Conservation (phyloP, 805 yeast genomes). For the Kuraishia piskuri region DNA sequence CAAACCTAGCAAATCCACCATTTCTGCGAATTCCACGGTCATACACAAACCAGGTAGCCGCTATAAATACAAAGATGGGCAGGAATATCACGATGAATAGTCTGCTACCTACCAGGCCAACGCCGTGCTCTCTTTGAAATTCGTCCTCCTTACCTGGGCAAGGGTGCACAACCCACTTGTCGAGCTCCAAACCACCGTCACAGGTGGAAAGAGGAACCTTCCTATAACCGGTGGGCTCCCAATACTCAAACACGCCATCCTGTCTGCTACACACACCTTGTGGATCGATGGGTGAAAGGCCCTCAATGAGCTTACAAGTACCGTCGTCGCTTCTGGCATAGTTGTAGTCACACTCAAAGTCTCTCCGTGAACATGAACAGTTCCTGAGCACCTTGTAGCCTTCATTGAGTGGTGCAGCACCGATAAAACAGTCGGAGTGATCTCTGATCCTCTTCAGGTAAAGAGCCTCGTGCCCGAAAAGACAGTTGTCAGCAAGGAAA, state of each 20-base stretch:
- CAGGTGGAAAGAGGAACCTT: constrained; percentile 81
- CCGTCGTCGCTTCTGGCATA: constrained; percentile 65
- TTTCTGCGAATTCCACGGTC: constrained; percentile 74
- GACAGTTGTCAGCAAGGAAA: constrained; percentile 37
- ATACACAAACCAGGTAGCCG: constrained; percentile 62
- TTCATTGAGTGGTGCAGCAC: constrained; percentile 48
- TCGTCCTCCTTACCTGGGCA: constrained; percentile 85
- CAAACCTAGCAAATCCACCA: constrained; percentile 70
- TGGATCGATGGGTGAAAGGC: constrained; percentile 60
- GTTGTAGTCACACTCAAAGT: constrained; percentile 92
- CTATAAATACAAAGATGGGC: constrained; percentile 45
- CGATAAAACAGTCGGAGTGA: constrained; percentile 59
- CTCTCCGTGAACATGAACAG: constrained; percentile 80
- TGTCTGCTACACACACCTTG: constrained; percentile 46
- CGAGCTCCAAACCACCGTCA: constrained; percentile 68
- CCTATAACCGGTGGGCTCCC: constrained; percentile 90
- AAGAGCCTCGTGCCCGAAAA: constrained; percentile 62
- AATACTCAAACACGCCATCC: constrained; percentile 55
- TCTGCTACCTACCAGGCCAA: constrained; percentile 46
- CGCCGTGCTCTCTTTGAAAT: constrained; percentile 37
- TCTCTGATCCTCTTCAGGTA: constrained; percentile 53
- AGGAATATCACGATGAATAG: constrained; percentile 44
- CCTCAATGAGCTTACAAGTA: constrained; percentile 77
- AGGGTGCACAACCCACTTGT: constrained; percentile 52
- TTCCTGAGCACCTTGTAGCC: constrained; percentile 52